These are phyloP conservation scores for Pseudonitzschia delicatissima DNA, from an alignment of 108 stramenopile species.

Conservation along the genomic window DNA sequence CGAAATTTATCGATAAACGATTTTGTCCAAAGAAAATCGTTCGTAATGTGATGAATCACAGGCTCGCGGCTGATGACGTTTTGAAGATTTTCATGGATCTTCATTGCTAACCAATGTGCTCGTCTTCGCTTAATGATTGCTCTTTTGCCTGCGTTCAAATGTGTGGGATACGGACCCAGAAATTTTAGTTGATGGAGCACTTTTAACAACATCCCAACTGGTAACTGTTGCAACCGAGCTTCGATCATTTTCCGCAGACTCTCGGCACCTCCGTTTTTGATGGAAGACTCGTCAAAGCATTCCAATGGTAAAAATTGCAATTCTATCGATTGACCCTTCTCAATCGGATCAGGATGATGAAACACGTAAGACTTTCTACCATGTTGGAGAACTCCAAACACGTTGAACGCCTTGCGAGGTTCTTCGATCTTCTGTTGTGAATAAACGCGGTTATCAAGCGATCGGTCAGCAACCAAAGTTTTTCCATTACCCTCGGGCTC, in stretches of 20 bases:
- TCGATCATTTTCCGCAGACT: conserved; percentile 14
- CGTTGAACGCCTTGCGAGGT: conserved; percentile 13
- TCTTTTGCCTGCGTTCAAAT: too few species aligned
- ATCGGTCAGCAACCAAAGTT: neutral
- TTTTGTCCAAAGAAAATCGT: conserved; percentile 11
- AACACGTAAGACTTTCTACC: conserved; percentile 15
- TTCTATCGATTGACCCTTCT: conserved; percentile 40
- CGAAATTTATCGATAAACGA: conserved; percentile 3
- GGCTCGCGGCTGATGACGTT: neutral
- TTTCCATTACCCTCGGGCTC: neutral
- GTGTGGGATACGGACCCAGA: neutral
- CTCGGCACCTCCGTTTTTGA: neutral
- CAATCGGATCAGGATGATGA: conserved; percentile 24
- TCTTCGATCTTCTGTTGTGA: neutral
- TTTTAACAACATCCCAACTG: neutral
- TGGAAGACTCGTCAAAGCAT: neutral
- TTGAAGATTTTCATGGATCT: conserved; percentile 15
- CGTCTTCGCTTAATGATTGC: too few species aligned
- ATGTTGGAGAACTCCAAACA: conserved; percentile 10
- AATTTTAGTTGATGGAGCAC: too few species aligned
- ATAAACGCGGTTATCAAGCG: neutral
- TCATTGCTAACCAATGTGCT: conserved; percentile 27
- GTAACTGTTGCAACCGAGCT: neutral
- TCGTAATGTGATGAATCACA: neutral
- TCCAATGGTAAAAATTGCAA: conserved; percentile 14